Conservation (phyloP, 2,329 filamentous ascomycete species). For the Dothistroma pini region DNA sequence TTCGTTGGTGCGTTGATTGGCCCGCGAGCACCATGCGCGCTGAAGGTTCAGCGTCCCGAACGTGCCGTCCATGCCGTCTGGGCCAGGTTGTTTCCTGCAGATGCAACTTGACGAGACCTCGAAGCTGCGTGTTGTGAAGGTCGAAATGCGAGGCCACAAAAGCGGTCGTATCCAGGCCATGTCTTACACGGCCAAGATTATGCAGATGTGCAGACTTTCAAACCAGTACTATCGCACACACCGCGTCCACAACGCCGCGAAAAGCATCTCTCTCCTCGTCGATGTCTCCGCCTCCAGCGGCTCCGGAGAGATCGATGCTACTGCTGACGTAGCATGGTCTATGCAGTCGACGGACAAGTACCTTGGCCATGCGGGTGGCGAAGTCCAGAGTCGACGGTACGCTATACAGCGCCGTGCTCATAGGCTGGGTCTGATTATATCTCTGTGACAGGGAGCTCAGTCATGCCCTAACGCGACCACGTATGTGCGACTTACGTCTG, state of each 20-base stretch:
- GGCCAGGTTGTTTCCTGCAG: neutral
- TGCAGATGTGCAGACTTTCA: neutral
- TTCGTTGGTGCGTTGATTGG: neutral
- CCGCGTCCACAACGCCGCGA: conserved; percentile 66
- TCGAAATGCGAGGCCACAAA: neutral
- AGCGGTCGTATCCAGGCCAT: neutral
- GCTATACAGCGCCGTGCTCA: conserved; percentile 76
- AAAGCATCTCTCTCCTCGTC: conserved; percentile 96
- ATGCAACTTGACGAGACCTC: neutral
- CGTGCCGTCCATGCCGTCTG: neutral
- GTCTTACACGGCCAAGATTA: too few species aligned
- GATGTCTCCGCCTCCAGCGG: conserved; percentile 72
- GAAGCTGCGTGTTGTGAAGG: neutral
- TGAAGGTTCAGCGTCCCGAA: neutral
- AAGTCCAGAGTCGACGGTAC: conserved; percentile 79
- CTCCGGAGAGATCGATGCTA: conserved; percentile 72
- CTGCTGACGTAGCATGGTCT: conserved; percentile 87
- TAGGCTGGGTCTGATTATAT: conserved; percentile 53
- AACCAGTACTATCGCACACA: conserved; percentile 44
- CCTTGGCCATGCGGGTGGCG: conserved; percentile 75
- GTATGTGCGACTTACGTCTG: conserved; percentile 61
- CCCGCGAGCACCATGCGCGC: neutral
- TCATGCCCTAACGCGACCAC: neutral
- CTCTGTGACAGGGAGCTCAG: conserved; percentile 29
- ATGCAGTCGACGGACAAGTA: conserved; percentile 68